A percentile compares a stretch with the other conserved stretches of the same genome.
Evolutionary conservation across 179 eudicot species (phyloP).

Genomic region (Beta macrorhiza): DNA sequence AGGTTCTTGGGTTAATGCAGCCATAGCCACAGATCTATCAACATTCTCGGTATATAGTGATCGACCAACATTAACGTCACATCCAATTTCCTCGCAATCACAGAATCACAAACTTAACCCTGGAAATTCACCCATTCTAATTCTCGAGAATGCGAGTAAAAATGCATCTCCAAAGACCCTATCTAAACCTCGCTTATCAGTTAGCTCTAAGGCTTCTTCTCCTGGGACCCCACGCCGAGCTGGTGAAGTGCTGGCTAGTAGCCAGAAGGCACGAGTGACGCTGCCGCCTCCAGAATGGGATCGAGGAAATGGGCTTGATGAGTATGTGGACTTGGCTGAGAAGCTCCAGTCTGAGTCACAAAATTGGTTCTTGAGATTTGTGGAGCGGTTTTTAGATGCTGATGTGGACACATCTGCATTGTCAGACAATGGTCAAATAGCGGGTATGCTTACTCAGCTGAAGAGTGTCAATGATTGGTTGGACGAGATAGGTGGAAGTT

Average conservation of each 20-base stretch:
- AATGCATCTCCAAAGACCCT: constrained; percentile 32
- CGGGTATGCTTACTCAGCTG: constrained; percentile 56
- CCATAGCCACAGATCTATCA: constrained; percentile 40
- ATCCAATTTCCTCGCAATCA: constrained; percentile 29
- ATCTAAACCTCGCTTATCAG: constrained; percentile 38
- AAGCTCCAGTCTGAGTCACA: constrained; percentile 39
- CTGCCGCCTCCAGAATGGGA: constrained; percentile 42
- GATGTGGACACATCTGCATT: constrained; percentile 43
- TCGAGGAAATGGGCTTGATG: constrained; percentile 40
- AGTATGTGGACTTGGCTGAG: constrained; percentile 39
- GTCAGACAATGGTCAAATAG: constrained; percentile 79
- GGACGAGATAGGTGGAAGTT: constrained; percentile 44
- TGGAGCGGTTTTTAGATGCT: constrained; percentile 43
- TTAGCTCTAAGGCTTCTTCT: constrained; percentile 34
- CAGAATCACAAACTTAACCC: constrained; percentile 28
- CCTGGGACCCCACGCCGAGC: constrained; percentile 37
- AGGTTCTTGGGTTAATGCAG: constrained; percentile 43
- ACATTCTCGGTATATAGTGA: constrained; percentile 37
- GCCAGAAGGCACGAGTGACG: constrained; percentile 32
- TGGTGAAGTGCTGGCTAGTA: constrained; percentile 31
- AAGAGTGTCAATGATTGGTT: constrained; percentile 51
- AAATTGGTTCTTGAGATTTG: constrained; percentile 44
- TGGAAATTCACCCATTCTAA: constrained; percentile 27
- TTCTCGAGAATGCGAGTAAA: constrained; percentile 35
- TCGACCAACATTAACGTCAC: constrained; percentile 28